Evolutionary conservation across 257 asterid species (phyloP), one percentile per base, ranked within the genome.

Genomic region (Cordia subcordata): DNA sequence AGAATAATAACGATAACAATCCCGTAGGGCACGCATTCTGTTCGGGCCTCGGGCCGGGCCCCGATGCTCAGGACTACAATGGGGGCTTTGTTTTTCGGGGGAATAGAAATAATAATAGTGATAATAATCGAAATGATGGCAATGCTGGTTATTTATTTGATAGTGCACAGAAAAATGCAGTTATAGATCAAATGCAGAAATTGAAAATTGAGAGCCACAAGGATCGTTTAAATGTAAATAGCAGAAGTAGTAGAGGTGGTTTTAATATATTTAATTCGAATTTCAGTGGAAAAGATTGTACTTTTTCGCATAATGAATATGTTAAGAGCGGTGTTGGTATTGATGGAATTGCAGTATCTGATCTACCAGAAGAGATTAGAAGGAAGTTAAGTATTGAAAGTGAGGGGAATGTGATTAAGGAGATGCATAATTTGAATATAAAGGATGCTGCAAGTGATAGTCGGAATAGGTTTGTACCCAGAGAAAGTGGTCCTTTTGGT

Each of bases 391-490:
- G 64, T 58, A 76, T 88, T 61, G 84, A 60, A 37, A 73, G 75
- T 14, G 74, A 78, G 20, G 69, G 51, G 59, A 57, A 57, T 58
- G 56, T 58, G 61, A 58, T 60, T 62, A 75, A 47, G 53, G 85
- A 80, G 81, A 76, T 86, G 86, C 67, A 61, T 77, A 86, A 79
- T 55, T 64, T 92, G 86, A 75, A 82, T 64, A 64, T 92, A 63
- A 66, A 70, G 59, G 86, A 75, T 32, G 20, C 11, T 53, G 72
- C 58, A 50, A 56, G 57, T 13, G 70, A 62, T 66, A 66, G 27
- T 32, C 32, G 64, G 47, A 67, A 58, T 56, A 69, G 55, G 72
- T 63, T 45, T 75, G 65, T 51, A 11, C 27, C 21, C 38, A 15
- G 49, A 55, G 56, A 47, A 62, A 61, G 61, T 19, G 74, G 51